Evolutionary conservation across 2,329 filamentous ascomycete species (phyloP).

Genomic region (Verruconis gallopava): DNA sequence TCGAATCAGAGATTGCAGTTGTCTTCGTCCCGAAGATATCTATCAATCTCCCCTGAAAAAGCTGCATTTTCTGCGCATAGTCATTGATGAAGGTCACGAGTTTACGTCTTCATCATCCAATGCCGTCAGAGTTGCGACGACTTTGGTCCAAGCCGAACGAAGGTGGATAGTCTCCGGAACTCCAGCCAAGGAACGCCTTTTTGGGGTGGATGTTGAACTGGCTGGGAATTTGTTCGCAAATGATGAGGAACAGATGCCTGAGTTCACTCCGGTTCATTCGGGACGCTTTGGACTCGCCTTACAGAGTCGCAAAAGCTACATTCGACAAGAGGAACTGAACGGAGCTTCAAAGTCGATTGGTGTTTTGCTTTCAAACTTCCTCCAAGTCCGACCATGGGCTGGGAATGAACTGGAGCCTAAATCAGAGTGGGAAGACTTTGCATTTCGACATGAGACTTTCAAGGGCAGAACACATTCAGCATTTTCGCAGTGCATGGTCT

Average conservation of each 20-base stretch:
- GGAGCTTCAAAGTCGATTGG: constrained; percentile 47
- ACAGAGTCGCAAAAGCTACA: constrained; percentile 29
- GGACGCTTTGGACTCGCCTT: constrained; percentile 16
- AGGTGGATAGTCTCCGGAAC: constrained; percentile 89
- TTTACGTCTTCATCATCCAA: constrained; percentile 57
- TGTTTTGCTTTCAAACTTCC: constrained; percentile 53
- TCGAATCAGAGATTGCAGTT: constrained; percentile 32
- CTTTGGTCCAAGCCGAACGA: constrained; percentile 47
- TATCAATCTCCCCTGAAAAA: constrained; percentile 51
- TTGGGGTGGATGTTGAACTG: constrained; percentile 55
- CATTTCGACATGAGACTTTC: constrained; percentile 38
- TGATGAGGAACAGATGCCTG: constrained; percentile 17
- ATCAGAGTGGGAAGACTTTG: constrained; percentile 61
- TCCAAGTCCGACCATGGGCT: constrained; percentile 68
- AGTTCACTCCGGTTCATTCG: background rate
- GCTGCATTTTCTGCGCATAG: constrained; percentile 75
- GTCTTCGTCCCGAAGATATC: constrained; percentile 25
- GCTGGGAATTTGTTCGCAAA: constrained; percentile 25
- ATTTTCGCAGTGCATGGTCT: constrained; percentile 46
- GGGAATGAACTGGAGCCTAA: constrained; percentile 46
- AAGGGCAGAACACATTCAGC: constrained; percentile 43
- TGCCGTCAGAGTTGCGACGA: constrained; percentile 40
- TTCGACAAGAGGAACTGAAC: constrained; percentile 23
- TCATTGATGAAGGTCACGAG: constrained; percentile 84
- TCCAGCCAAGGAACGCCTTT: constrained; percentile 62